Evolutionary conservation across 2,329 filamentous ascomycete genomes (phyloP).

Genomic region (Cercospora sp.): DNA sequence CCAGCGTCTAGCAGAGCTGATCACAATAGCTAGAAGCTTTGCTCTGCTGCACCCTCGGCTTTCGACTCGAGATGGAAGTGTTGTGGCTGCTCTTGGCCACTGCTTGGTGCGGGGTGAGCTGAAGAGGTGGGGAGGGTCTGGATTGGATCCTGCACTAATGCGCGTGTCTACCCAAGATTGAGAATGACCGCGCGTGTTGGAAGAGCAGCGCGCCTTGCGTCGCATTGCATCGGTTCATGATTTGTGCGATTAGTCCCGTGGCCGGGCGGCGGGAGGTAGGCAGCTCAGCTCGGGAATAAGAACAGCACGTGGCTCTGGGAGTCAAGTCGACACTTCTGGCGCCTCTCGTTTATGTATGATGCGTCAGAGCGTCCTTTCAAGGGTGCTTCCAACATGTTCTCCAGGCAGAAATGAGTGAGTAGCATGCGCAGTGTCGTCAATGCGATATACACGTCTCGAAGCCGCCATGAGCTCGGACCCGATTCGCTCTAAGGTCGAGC

Average conservation of each 20-base stretch:
- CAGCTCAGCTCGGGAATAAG: neutral
- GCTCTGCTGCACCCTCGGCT: neutral
- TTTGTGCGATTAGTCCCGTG: neutral
- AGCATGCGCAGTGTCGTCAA: neutral
- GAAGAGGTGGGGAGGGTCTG: neutral
- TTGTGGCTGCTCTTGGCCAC: neutral
- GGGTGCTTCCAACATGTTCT: neutral
- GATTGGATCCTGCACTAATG: neutral
- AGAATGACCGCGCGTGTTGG: neutral
- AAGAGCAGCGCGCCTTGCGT: neutral
- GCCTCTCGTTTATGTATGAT: neutral
- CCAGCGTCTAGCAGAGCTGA: neutral
- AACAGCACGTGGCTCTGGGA: neutral
- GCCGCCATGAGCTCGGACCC: neutral
- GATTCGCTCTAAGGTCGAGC: neutral
- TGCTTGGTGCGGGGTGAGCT: conserved; percentile 1
- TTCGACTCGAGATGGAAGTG: neutral
- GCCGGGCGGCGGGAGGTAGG: neutral
- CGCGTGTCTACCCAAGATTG: neutral
- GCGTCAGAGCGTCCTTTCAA: neutral
- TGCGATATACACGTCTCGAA: neutral
- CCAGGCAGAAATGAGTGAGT: neutral
- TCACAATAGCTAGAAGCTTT: neutral
- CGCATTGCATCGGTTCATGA: neutral
- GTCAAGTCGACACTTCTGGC: neutral